These are phyloP conservation scores for Durusdinium trenchii DNA, from an alignment of 73 alveolate genomes.

Conservation along the genomic window DNA sequence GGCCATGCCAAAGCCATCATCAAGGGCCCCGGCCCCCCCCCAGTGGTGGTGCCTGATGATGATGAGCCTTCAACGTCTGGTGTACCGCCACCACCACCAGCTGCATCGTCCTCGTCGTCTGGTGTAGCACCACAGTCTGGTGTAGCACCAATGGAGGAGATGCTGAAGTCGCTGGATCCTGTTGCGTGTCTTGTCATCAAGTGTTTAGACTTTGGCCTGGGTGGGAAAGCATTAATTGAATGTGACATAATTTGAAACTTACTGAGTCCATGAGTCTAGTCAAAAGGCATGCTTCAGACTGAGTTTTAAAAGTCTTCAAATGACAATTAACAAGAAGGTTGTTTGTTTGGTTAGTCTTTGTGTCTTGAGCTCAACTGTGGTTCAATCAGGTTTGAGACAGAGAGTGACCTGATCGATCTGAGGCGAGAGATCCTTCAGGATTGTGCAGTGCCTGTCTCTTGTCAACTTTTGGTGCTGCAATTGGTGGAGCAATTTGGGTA, in stretches of 20 bases:
- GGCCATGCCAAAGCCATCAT: too few relatives aligned
- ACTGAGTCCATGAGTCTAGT: not conserved
- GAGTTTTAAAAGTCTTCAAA: too few relatives aligned
- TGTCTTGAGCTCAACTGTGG: too few relatives aligned
- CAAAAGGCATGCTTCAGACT: too few relatives aligned
- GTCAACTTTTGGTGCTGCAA: not conserved
- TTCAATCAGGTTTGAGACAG: not conserved
- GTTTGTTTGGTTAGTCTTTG: too few relatives aligned
- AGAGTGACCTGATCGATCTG: not conserved
- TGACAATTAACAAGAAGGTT: too few relatives aligned
- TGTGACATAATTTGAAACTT: not conserved
- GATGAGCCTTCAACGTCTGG: not conserved
- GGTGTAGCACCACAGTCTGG: too few relatives aligned
- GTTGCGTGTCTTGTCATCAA: not conserved
- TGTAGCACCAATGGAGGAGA: not conserved
- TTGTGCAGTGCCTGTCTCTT: not conserved
- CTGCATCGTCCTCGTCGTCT: not conserved
- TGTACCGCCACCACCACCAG: not conserved
- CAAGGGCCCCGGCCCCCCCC: too few relatives aligned
- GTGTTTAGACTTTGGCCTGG: not conserved
- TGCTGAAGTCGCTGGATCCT: not conserved
- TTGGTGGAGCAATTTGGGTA: not conserved
- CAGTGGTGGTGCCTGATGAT: too few relatives aligned
- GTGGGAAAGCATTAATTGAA: not conserved
- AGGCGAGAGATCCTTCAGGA: not conserved